Percentiles rank a stretch among this genome's conserved stretches.
Conservation (phyloP, 108 stramenopile species). For the Stephanodiscus triporus region DNA sequence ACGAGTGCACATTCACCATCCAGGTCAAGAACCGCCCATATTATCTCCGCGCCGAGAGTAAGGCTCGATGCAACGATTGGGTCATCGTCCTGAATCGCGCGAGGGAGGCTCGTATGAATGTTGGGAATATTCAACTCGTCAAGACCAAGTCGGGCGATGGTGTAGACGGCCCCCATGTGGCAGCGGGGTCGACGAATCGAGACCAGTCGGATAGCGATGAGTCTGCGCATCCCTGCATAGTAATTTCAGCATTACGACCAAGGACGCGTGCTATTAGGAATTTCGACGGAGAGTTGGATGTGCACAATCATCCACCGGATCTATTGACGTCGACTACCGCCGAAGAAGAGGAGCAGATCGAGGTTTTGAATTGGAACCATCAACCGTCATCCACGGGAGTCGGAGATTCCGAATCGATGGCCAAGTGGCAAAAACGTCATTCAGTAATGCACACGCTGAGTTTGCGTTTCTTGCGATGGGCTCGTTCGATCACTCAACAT, state of each 20-base stretch:
- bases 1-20: conserved; percentile 75
- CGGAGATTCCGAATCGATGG: conserved; percentile 21
- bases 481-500: conserved; percentile 41
- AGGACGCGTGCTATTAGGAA: conserved; percentile 30
- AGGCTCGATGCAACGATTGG: conserved; percentile 82
- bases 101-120: conserved; percentile 78
- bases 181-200: conserved; percentile 9
- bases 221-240: conserved; percentile 40
- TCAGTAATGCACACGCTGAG: conserved; percentile 43
- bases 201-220: conserved; percentile 44
- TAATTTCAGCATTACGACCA: conserved; percentile 47
- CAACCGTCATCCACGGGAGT: conserved; percentile 6
- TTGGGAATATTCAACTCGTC: conserved; percentile 78
- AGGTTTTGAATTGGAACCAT: conserved; percentile 35
- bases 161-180: conserved; percentile 12
- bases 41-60: conserved; percentile 75
- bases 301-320: conserved; percentile 27
- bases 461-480: conserved; percentile 48
- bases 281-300: conserved; percentile 18
- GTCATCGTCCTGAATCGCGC: conserved; percentile 85
- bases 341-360: conserved; percentile 46
- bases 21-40: conserved; percentile 79
- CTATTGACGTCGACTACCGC: conserved; percentile 27
- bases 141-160: conserved; percentile 22
- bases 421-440: conserved; percentile 58